A percentile compares a stretch with the other conserved stretches of the same genome.
Conservation (phyloP, 2,329 filamentous ascomycete species). For the Diaporthe sp. region DNA sequence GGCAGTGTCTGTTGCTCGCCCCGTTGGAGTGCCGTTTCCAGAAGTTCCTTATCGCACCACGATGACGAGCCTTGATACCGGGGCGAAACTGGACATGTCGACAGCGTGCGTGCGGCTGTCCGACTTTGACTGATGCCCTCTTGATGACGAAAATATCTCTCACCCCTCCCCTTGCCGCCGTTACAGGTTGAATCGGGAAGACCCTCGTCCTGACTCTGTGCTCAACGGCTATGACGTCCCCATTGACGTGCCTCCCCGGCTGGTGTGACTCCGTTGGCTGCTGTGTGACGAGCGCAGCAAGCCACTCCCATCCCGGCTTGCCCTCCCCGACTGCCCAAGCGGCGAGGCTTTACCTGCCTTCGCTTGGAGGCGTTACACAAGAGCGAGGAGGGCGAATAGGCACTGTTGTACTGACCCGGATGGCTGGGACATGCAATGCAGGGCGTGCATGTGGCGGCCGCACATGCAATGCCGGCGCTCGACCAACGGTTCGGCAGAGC, state of each 20-base stretch:
- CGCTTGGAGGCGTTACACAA: background rate
- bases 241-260: background rate
- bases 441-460: background rate
- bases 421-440: slow-evolving; percentile 24
- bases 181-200: background rate
- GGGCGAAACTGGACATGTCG: slow-evolving; percentile 9
- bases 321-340: slow-evolving; percentile 6
- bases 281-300: slow-evolving; percentile 18
- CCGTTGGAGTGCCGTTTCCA: background rate
- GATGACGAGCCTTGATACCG: slow-evolving; percentile 4
- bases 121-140: background rate
- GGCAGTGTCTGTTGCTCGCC: background rate
- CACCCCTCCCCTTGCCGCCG: background rate
- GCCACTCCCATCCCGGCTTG: background rate
- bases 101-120: background rate
- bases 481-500: background rate
- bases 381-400: background rate
- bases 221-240: slow-evolving; percentile 18
- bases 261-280: background rate
- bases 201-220: background rate
- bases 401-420: slow-evolving; percentile 2
- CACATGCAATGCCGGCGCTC: background rate
- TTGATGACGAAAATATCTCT: background rate
- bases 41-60: background rate
- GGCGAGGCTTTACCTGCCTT: background rate